Evolutionary conservation across 208 protist genomes (phyloP).

Genomic region (Trichomonas gallinae): DNA sequence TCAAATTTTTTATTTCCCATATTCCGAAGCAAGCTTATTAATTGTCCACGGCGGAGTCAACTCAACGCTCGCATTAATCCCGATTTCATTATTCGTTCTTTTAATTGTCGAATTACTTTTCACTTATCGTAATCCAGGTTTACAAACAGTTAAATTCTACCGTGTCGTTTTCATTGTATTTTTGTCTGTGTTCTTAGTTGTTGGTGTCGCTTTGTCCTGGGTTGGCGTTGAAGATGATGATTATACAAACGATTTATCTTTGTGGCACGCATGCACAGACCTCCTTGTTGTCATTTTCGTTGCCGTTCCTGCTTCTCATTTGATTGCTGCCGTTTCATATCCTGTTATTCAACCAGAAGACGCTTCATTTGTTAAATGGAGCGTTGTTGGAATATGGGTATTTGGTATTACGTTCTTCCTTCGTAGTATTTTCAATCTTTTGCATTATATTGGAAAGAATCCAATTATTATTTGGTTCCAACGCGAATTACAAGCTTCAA

Average conservation of each 20-base stretch:
- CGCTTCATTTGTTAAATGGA: neutral
- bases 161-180: neutral
- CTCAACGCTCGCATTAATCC: neutral
- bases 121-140: neutral
- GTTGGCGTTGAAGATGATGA: neutral
- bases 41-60: neutral
- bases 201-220: neutral
- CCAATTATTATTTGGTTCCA: neutral
- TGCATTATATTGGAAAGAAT: neutral
- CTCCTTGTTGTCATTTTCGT: neutral
- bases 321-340: neutral
- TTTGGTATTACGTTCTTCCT: neutral
- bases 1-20: neutral
- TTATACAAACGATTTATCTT: neutral
- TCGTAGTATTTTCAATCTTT: neutral
- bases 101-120: neutral
- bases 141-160: neutral
- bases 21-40: neutral
- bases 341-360: neutral
- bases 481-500: neutral
- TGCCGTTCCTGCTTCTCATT: neutral
- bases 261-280: constrained; percentile 4
- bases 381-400: neutral
- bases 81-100: neutral
- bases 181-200: neutral